These are phyloP conservation scores for Chamaenerion angustifolium DNA, from an alignment of 345 rosid species.

Conservation along the genomic window DNA sequence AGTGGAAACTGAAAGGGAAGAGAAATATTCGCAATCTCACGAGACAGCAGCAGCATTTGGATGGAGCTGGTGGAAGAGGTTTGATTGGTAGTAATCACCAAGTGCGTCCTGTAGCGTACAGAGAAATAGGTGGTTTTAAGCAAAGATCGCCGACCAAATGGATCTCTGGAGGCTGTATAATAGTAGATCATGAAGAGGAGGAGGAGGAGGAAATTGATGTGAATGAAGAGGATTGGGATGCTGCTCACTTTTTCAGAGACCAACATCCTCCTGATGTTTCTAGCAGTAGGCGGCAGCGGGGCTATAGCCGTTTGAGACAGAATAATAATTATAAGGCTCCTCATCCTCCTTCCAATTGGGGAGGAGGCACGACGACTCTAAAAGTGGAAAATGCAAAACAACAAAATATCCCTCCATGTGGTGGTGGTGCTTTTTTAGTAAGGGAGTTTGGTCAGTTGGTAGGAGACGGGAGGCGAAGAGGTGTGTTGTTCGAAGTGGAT, in stretches of 20 bases:
- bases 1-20: conserved; percentile 87
- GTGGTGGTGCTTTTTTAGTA: too few species aligned
- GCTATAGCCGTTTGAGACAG: too few species aligned
- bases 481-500: conserved; percentile 65
- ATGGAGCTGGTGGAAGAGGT: conserved; percentile 18
- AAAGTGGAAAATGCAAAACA: too few species aligned
- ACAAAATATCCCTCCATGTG: too few species aligned
- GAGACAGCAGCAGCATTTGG: conserved; percentile 23
- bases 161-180: too few species aligned
- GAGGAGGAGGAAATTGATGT: conserved; percentile 28
- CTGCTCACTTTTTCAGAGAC: conserved; percentile 19
- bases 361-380: too few species aligned
- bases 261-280: conserved; percentile 1
- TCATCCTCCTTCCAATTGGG: too few species aligned
- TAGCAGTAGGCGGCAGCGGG: too few species aligned
- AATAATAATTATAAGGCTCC: too few species aligned
- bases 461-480: conserved; percentile 25
- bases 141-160: conserved; percentile 13
- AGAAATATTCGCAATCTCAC: conserved; percentile 62
- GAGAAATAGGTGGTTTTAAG: conserved; percentile 20
- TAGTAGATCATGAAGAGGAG: too few species aligned
- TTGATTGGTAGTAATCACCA: conserved; percentile 23
- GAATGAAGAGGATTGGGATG: conserved; percentile 25
- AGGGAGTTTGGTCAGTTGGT: too few species aligned
- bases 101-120: conserved; percentile 23